phyloP scores from a whole-genome alignment of 768 basidiomycete species.

The Psilocybe cubensis region DNA sequence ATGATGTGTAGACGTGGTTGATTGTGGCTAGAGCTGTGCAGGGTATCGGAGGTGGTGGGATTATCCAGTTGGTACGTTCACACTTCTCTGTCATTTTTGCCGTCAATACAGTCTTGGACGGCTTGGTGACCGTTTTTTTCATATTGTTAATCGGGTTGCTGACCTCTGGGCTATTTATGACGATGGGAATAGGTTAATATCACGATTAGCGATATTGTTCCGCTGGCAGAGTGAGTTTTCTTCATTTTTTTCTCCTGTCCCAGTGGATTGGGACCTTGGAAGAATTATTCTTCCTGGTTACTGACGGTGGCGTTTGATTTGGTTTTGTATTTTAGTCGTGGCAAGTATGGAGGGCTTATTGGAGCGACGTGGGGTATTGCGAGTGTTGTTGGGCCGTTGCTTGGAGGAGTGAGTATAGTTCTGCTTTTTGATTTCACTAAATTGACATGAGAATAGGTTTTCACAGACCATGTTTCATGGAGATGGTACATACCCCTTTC shows the following conservation, averaged over 20 bases:
- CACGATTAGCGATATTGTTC: slow-evolving; percentile 82
- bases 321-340: slow-evolving; percentile 52
- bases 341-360: slow-evolving; percentile 74
- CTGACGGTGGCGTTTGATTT: background rate
- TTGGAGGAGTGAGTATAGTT: slow-evolving; percentile 69
- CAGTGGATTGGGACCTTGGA: background rate
- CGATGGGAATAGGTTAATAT: slow-evolving; percentile 57
- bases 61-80: slow-evolving; percentile 63
- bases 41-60: slow-evolving; percentile 83
- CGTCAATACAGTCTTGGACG: background rate
- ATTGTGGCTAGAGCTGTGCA: slow-evolving; percentile 79
- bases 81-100: background rate
- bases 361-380: slow-evolving; percentile 83
- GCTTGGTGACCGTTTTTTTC: background rate
- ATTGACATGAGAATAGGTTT: slow-evolving; percentile 42
- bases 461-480: slow-evolving; percentile 80
- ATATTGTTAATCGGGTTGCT: background rate
- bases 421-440: slow-evolving; percentile 1
- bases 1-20: slow-evolving; percentile 70
- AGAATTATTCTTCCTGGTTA: no score
- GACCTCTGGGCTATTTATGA: no score
- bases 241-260: background rate
- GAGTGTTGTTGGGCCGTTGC: slow-evolving; percentile 76
- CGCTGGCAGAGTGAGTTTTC: slow-evolving; percentile 67
- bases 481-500: slow-evolving; percentile 56